A percentile compares a stretch with the other conserved stretches of the same genome.
phyloP scores from a whole-genome alignment of 2,329 filamentous ascomycete species.

The Xylariaceae sp. region DNA sequence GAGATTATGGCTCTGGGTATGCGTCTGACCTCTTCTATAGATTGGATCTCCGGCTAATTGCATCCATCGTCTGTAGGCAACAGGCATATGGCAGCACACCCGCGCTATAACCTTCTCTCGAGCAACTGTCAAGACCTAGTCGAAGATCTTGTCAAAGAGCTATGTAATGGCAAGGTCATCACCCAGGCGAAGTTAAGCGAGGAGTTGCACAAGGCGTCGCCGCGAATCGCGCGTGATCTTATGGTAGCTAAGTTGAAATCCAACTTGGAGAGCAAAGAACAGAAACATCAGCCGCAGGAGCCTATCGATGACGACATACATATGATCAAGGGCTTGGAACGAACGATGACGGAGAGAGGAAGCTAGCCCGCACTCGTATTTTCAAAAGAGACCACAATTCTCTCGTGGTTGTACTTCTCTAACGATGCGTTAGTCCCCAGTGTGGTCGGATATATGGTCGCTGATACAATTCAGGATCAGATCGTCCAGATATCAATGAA shows the following conservation, averaged over 20 bases:
- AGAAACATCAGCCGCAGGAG: constrained; percentile 11
- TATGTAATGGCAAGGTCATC: constrained; percentile 28
- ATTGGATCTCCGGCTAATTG: not conserved
- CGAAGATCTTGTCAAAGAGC: constrained; percentile 25
- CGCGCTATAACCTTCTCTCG: constrained; percentile 26
- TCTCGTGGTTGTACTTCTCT: no score
- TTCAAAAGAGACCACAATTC: no score
- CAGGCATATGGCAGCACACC: constrained; percentile 24
- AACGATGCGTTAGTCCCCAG: no score
- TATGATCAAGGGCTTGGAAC: constrained; percentile 2
- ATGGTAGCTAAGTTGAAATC: constrained; percentile 24
- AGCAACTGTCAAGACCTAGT: constrained; percentile 30
- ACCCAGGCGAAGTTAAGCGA: constrained; percentile 28
- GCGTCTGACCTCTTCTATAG: constrained; percentile 1
- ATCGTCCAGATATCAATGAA: no score
- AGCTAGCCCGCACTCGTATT: no score
- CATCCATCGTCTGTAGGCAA: not conserved
- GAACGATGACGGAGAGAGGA: constrained; percentile 5
- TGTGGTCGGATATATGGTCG: no score
- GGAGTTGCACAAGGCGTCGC: constrained; percentile 24
- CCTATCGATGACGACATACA: constrained; percentile 1
- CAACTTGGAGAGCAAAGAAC: constrained; percentile 18
- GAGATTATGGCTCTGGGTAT: constrained; percentile 26
- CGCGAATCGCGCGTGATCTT: constrained; percentile 26
- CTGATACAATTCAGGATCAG: no score